These are phyloP conservation scores for Talaromyces trachyspermus DNA, from an alignment of 495 filamentous ascomycete species.

Conservation along the genomic window DNA sequence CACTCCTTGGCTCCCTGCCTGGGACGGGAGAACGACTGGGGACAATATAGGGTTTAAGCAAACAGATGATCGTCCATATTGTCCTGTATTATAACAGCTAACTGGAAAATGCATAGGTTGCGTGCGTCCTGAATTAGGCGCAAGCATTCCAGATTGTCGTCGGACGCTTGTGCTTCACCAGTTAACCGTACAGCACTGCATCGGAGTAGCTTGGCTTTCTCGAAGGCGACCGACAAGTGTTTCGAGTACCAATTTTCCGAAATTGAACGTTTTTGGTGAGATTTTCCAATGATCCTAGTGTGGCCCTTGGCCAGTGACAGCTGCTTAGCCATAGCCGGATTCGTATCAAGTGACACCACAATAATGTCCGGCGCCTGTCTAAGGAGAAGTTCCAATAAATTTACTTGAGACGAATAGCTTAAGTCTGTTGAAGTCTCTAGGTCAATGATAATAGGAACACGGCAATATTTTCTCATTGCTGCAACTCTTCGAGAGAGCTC, in stretches of 20 bases:
- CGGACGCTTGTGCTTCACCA: constrained; percentile 5
- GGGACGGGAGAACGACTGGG: constrained; percentile 35
- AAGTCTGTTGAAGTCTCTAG: background rate
- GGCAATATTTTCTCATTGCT: constrained; percentile 13
- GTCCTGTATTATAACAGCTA: constrained; percentile 29
- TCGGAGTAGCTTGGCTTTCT: background rate
- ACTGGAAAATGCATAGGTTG: constrained; percentile 11
- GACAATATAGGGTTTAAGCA: constrained; percentile 54
- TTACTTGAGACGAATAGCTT: background rate
- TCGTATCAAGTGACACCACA: constrained; percentile 9
- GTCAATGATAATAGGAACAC: constrained; percentile 18
- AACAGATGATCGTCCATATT: constrained; percentile 46
- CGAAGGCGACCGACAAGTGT: background rate
- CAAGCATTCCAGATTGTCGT: constrained; percentile 12
- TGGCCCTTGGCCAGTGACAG: background rate
- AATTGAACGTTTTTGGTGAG: background rate
- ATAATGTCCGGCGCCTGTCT: constrained; percentile 19
- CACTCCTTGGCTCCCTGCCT: constrained; percentile 10
- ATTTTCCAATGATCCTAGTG: background rate
- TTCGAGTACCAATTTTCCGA: constrained; percentile 1
- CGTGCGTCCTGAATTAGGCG: background rate
- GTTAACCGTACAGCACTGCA: constrained; percentile 15
- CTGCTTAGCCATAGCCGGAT: background rate
- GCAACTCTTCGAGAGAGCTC: constrained; percentile 10
- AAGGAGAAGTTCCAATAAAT: constrained; percentile 10